Evolutionary conservation across 2,329 filamentous ascomycete genomes (phyloP).

Genomic region (Cercospora zeae-maydis): DNA sequence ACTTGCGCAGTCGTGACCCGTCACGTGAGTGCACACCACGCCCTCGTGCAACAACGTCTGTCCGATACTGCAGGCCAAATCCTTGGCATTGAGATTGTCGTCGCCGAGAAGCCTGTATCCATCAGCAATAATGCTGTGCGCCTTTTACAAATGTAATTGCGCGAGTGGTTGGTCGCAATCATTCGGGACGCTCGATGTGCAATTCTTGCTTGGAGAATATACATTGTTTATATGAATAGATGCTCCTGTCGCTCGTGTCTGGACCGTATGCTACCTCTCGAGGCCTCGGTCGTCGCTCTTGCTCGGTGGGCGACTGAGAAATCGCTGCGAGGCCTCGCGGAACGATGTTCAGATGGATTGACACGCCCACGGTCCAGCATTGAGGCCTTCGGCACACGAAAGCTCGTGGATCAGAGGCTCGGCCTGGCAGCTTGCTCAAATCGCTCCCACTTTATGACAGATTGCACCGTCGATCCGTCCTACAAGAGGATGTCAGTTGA

Average conservation of each 20-base stretch:
- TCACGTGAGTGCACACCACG: too few relatives aligned
- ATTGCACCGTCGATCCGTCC: conserved; percentile 25
- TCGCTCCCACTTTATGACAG: conserved; percentile 31
- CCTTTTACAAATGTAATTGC: too few relatives aligned
- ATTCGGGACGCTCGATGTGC: too few relatives aligned
- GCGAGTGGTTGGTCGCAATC: too few relatives aligned
- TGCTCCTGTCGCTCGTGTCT: neutral
- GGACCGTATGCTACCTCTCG: neutral
- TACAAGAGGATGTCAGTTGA: neutral
- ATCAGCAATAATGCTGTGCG: too few relatives aligned
- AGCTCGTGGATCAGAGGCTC: neutral
- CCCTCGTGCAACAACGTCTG: too few relatives aligned
- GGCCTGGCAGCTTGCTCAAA: conserved; percentile 20
- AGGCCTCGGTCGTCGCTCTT: neutral
- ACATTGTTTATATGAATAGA: neutral
- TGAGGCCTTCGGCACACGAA: neutral
- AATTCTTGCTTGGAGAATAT: too few relatives aligned
- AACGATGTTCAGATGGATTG: too few relatives aligned
- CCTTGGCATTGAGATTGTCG: too few relatives aligned
- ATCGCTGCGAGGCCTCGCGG: neutral
- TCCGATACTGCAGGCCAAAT: too few relatives aligned
- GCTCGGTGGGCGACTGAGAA: neutral
- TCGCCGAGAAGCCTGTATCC: too few relatives aligned
- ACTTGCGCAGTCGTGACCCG: too few relatives aligned
- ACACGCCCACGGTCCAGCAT: neutral